A percentile compares a stretch with the other conserved stretches of the same genome.
Evolutionary conservation across 805 yeast species (phyloP).

Genomic region (Metschnikowia picachoensis): DNA sequence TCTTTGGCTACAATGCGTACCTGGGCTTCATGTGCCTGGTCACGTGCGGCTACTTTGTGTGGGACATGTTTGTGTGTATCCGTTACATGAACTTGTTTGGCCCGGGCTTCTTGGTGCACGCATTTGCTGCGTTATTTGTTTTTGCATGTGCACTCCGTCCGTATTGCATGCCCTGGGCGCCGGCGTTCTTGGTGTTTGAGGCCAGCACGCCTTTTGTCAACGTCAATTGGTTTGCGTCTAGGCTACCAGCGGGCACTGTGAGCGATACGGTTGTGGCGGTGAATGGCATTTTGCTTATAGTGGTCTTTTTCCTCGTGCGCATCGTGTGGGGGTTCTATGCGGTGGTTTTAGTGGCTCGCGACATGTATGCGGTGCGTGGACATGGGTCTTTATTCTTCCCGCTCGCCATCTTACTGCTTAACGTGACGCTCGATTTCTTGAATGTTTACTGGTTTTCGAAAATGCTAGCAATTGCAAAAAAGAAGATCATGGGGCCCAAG

Average conservation of each 20-base stretch:
- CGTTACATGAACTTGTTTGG: constrained; percentile 69
- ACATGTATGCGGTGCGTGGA: constrained; percentile 43
- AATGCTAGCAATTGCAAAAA: constrained; percentile 74
- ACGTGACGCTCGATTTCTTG: constrained; percentile 59
- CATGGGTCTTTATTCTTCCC: constrained; percentile 48
- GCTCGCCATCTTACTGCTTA: constrained; percentile 48
- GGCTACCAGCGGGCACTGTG: constrained; percentile 65
- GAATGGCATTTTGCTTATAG: constrained; percentile 70
- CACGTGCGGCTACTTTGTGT: constrained; percentile 81
- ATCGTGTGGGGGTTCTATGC: constrained; percentile 86
- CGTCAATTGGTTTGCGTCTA: constrained; percentile 83
- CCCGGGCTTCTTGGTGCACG: constrained; percentile 77
- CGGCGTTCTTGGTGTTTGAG: constrained; percentile 81
- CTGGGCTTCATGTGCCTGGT: constrained; percentile 69
- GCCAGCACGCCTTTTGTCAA: constrained; percentile 93
- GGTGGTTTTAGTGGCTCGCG: constrained; percentile 46
- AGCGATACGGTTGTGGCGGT: constrained; percentile 49
- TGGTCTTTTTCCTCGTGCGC: constrained; percentile 71
- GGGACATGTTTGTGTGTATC: constrained; percentile 80
- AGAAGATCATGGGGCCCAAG: constrained; percentile 31
- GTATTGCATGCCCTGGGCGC: constrained; percentile 75
- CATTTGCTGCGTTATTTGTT: constrained; percentile 73
- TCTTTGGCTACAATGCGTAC: constrained; percentile 71
- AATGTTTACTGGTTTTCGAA: constrained; percentile 85
- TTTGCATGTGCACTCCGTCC: constrained; percentile 64